Evolutionary conservation across 169 alveolate genomes (phyloP), one percentile per base, ranked within the genome.

Genomic region (Miamiensis avidus): DNA sequence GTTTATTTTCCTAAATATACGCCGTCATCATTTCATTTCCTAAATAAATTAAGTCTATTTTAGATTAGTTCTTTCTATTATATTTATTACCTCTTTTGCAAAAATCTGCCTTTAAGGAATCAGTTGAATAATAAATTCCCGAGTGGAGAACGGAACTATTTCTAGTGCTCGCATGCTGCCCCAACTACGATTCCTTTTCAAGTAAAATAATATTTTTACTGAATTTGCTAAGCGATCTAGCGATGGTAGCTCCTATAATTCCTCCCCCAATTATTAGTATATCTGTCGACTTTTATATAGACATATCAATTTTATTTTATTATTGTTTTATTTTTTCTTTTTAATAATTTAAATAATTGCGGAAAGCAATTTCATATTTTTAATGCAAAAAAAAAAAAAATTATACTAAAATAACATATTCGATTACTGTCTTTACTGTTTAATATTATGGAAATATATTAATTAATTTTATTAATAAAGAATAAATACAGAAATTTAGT

Each of bases 91-190:
- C 96, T 32, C 81, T 82, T 78, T 64, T 86, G 74, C 96, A 90
- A 31, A 88, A 86, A 31, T 89, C 72, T 0, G 96, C 94, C 75
- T 89, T 93, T 26, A 86, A 33, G 33, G 94, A 81, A 30, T 93
- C 91, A 25, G 89, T 81, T 16, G 89, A 81, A 72, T 93, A 93
- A 81, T 93, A 93, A 28, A 93, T 85, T 28, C 96, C 96, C 26
- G 94, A 91, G 81, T 93, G 96, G 0, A 93, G 64, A n/a, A 93
- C 96, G 34, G 94, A 93, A 32, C 92, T 83, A 75, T 93, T 93
- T 77, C 94, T 88, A 0, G 94, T 92, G 1, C 94, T 89, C 25
- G 96, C 82, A 65, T 93, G 96, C 79, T 65, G 28, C 1, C 94
- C 92, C n/a, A 91, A 76, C 16, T 85, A 72, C 20, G 78, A 69